Evolutionary conservation across 768 basidiomycete genomes (phyloP).

Genomic region (Chalciporus sphaerocephalus): DNA sequence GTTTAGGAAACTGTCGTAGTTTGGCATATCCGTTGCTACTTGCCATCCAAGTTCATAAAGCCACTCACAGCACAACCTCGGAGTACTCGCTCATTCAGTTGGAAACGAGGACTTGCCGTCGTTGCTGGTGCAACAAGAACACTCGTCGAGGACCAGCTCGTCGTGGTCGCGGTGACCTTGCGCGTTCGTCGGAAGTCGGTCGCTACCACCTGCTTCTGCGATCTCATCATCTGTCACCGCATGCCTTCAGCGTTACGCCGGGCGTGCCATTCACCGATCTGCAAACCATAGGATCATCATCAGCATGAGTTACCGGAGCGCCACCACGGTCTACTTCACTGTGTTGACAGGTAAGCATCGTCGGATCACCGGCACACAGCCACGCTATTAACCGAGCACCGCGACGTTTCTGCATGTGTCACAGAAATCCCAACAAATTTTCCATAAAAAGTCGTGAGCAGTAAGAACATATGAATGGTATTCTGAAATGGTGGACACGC

Average conservation of each 20-base stretch:
- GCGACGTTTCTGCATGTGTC: neutral
- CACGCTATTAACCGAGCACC: neutral
- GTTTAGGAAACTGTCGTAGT: conserved; percentile 3
- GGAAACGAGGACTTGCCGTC: too few species aligned
- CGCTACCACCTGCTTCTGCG: neutral
- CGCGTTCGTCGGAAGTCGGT: neutral
- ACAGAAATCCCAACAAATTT: too few species aligned
- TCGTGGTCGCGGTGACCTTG: neutral
- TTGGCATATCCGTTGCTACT: neutral
- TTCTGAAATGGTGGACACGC: neutral
- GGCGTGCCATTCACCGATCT: neutral
- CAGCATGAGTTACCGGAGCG: neutral
- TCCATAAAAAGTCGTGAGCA: too few species aligned
- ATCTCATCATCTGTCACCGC: neutral
- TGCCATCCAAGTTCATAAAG: neutral
- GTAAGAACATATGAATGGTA: too few species aligned
- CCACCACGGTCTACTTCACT: neutral
- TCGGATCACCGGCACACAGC: neutral
- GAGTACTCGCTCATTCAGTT: neutral
- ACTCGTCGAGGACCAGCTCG: neutral
- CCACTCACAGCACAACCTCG: neutral
- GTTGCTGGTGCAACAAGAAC: neutral
- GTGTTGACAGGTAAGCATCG: too few species aligned
- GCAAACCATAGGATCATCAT: neutral
- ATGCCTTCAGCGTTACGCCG: neutral